A percentile compares a stretch with the other conserved stretches of the same genome.
phyloP scores from a whole-genome alignment of 2,329 filamentous ascomycete genomes.

The Arthrocladium fulminans region DNA sequence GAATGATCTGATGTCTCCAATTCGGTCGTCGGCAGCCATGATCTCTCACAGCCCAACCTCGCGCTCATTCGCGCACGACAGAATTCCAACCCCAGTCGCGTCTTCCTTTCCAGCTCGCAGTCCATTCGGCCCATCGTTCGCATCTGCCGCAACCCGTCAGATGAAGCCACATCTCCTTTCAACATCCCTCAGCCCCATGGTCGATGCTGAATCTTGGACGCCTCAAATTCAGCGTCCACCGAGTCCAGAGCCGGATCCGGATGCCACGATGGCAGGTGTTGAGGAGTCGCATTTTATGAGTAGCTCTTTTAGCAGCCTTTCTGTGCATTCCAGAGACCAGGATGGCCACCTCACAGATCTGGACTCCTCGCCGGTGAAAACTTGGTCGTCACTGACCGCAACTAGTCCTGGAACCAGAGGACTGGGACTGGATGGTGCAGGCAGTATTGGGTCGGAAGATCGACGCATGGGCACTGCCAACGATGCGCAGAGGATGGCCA shows the following conservation, averaged over 20 bases:
- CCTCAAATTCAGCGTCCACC: slow-evolving; percentile 16
- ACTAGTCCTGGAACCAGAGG: slow-evolving; percentile 11
- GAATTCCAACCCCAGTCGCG: slow-evolving; percentile 20
- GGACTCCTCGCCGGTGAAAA: slow-evolving; percentile 6
- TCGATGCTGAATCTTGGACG: slow-evolving; percentile 22
- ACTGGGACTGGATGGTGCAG: slow-evolving; percentile 7
- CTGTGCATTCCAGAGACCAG: slow-evolving; percentile 7
- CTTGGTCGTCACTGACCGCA: background rate
- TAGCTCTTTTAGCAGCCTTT: slow-evolving; percentile 6
- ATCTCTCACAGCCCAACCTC: slow-evolving; percentile 6
- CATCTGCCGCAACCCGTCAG: slow-evolving; percentile 10
- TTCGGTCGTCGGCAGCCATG: slow-evolving; percentile 13
- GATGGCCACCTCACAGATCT: background rate
- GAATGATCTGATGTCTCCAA: slow-evolving; percentile 19
- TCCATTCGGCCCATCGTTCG: slow-evolving; percentile 18
- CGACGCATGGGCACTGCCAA: slow-evolving; percentile 11
- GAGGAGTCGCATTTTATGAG: slow-evolving; percentile 9
- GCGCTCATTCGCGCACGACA: slow-evolving; percentile 12
- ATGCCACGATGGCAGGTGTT: slow-evolving; percentile 17
- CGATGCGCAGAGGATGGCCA: background rate
- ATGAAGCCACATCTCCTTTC: slow-evolving; percentile 8
- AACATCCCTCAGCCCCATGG: slow-evolving; percentile 21
- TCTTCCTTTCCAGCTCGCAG: slow-evolving; percentile 6
- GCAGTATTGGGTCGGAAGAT: slow-evolving; percentile 1
- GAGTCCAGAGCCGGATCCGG: slow-evolving; percentile 11